phyloP scores from a whole-genome alignment of 768 basidiomycete genomes.

The Xerocomus potaroensis region DNA sequence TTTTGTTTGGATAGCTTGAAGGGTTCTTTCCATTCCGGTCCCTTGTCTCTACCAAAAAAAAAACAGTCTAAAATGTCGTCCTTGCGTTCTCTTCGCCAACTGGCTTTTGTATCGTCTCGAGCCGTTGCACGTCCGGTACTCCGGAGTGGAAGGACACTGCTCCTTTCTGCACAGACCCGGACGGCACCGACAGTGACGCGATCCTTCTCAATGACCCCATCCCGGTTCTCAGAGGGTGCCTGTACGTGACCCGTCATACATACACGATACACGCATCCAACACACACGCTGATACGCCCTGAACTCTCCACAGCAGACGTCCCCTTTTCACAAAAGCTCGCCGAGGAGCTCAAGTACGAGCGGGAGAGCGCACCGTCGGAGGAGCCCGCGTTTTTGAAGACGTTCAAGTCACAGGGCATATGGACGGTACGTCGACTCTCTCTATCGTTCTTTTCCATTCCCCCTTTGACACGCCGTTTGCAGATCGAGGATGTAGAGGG shows the following conservation, averaged over 20 bases:
- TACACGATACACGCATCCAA: not conserved
- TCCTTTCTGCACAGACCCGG: conserved; percentile 9
- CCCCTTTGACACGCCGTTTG: not conserved
- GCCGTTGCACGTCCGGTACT: conserved; percentile 24
- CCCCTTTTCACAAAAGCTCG: conserved; percentile 66
- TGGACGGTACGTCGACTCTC: conserved; percentile 66
- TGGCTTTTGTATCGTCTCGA: conserved; percentile 44
- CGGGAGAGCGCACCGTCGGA: conserved; percentile 45
- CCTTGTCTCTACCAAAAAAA: too few species aligned
- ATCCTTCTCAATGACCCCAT: conserved; percentile 38
- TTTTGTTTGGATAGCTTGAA: too few species aligned
- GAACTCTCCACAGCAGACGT: conserved; percentile 67
- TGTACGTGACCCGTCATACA: conserved; percentile 26
- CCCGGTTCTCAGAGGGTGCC: conserved; percentile 40
- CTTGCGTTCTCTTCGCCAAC: conserved; percentile 55
- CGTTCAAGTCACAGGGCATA: conserved; percentile 66
- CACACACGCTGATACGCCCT: not conserved
- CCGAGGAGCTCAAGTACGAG: conserved; percentile 86
- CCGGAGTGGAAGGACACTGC: conserved; percentile 21
- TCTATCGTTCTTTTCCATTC: too few species aligned
- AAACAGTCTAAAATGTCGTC: conserved; percentile 50
- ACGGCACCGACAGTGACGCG: conserved; percentile 28
- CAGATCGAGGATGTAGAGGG: conserved; percentile 69
- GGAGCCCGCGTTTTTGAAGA: conserved; percentile 72
- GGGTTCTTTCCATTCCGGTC: too few species aligned